Conservation (phyloP, 73 alveolate genomes). For the Effrenium voratum region DNA sequence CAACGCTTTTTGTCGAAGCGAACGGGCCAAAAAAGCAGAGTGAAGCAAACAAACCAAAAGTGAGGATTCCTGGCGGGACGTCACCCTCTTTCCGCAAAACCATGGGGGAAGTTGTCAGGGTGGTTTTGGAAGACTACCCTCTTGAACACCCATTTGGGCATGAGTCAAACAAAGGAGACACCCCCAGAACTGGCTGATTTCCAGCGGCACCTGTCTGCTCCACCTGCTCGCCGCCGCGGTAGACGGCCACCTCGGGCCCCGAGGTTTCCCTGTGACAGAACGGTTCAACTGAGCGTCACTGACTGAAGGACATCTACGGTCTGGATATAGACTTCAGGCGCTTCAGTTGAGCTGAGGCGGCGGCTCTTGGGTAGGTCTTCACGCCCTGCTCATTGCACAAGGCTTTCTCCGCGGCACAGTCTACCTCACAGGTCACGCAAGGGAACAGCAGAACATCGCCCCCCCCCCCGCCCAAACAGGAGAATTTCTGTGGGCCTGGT, state of each 20-base stretch:
- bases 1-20: too few species aligned
- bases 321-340: neutral
- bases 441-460: neutral
- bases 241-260: constrained; percentile 67
- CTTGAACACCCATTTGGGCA: too few species aligned
- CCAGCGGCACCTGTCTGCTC: constrained; percentile 1
- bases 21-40: too few species aligned
- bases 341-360: neutral
- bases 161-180: too few species aligned
- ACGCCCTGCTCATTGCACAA: constrained; percentile 76
- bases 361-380: constrained; percentile 51
- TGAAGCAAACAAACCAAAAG: too few species aligned
- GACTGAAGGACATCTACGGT: neutral
- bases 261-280: neutral
- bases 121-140: too few species aligned
- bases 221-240: constrained; percentile 45
- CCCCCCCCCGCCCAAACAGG: too few species aligned
- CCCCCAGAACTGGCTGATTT: too few species aligned
- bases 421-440: constrained; percentile 10
- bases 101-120: too few species aligned
- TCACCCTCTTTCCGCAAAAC: too few species aligned
- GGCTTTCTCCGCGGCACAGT: constrained; percentile 81
- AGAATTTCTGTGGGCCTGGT: too few species aligned
- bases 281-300: neutral
- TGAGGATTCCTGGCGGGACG: too few species aligned